A percentile compares a stretch with the other conserved stretches of the same genome.
Evolutionary conservation across 2,329 filamentous ascomycete species (phyloP).

Genomic region (Colletotrichum cereale): DNA sequence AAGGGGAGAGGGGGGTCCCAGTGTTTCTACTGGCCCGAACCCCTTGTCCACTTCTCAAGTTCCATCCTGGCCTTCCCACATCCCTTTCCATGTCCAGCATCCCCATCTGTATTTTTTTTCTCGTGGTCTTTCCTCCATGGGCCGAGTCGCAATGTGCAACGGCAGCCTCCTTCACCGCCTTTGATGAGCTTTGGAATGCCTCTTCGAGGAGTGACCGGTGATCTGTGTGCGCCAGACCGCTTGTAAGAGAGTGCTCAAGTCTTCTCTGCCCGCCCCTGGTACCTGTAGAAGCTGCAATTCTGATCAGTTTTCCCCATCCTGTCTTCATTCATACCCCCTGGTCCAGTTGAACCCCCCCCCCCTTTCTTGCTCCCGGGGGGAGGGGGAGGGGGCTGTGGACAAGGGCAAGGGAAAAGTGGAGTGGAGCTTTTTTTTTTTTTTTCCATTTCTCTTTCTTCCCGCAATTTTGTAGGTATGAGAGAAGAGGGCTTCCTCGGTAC

Average conservation of each 20-base stretch:
- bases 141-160: background rate
- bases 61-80: slow-evolving; percentile 14
- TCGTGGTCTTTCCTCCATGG: background rate
- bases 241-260: background rate
- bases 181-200: slow-evolving; percentile 7
- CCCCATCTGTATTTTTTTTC: slow-evolving; percentile 13
- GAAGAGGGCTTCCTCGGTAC: background rate
- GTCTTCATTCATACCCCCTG: background rate
- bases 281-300: background rate
- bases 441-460: background rate
- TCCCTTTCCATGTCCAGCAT: slow-evolving; percentile 23
- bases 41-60: background rate
- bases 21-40: slow-evolving; percentile 15
- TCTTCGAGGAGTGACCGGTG: background rate
- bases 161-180: slow-evolving; percentile 31
- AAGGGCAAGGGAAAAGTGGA: slow-evolving; percentile 15
- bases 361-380: background rate
- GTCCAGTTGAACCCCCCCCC: background rate
- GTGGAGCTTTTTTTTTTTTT: background rate
- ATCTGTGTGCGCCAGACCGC: background rate
- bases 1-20: slow-evolving; percentile 6
- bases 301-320: background rate
- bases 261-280: background rate
- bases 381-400: slow-evolving; percentile 5
- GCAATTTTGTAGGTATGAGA: background rate